A percentile compares a stretch with the other conserved stretches of the same genome.
Conservation (phyloP, 768 basidiomycete species). For the Glaciozyma antarctica region DNA sequence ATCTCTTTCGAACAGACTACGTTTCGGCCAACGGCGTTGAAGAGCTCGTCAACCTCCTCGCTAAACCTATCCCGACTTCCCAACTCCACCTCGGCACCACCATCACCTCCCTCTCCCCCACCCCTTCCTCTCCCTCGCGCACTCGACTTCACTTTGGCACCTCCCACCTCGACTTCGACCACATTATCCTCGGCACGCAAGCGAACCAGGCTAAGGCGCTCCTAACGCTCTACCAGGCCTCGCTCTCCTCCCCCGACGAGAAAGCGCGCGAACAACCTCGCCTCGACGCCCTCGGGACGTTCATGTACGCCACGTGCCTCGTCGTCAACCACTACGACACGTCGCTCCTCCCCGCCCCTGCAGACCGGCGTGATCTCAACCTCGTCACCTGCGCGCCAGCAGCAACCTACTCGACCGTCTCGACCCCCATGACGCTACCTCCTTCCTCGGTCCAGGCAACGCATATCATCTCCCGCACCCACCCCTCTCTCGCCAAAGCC, state of each 20-base stretch:
- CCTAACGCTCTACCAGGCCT: slow-evolving; percentile 36
- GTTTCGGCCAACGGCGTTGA: slow-evolving; percentile 53
- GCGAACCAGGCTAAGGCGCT: slow-evolving; percentile 55
- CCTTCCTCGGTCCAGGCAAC: slow-evolving; percentile 61
- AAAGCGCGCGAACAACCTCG: neutral
- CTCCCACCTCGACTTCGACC: slow-evolving; percentile 45
- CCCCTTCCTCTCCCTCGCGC: neutral
- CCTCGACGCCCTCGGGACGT: slow-evolving; percentile 47
- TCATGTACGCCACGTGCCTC: slow-evolving; percentile 46
- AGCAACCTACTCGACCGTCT: neutral
- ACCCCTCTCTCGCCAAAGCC: slow-evolving; percentile 34
- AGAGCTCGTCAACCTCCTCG: slow-evolving; percentile 52
- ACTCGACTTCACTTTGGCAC: slow-evolving; percentile 2
- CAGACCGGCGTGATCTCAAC: slow-evolving; percentile 59
- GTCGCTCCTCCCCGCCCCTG: slow-evolving; percentile 48
- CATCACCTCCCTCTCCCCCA: slow-evolving; percentile 46
- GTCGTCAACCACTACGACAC: slow-evolving; percentile 62
- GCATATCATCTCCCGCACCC: slow-evolving; percentile 45
- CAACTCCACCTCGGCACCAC: slow-evolving; percentile 52
- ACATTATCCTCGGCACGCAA: slow-evolving; percentile 65
- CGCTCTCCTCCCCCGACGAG: neutral
- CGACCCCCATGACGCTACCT: slow-evolving; percentile 35
- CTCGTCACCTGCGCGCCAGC: slow-evolving; percentile 37
- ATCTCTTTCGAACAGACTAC: slow-evolving; percentile 60
- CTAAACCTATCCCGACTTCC: slow-evolving; percentile 40